Evolutionary conservation across 176 grass and related monocot species (phyloP), one percentile per base, ranked within the genome.

Genomic region (Carex cristatella): DNA sequence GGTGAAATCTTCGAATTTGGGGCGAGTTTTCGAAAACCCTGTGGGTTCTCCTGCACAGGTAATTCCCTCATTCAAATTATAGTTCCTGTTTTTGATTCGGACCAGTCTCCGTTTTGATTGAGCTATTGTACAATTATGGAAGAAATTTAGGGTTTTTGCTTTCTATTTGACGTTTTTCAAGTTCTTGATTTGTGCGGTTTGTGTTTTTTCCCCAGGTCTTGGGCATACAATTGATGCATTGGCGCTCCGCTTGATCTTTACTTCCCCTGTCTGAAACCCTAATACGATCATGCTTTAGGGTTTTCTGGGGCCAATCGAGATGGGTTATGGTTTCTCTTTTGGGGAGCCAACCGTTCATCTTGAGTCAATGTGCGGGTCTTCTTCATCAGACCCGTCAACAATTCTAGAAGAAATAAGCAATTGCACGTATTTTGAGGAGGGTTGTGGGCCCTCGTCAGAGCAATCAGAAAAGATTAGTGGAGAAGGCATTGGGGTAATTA

Each of bases 231-330:
- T 61, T 64, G 61, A 42, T 69, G 18, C 81, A 83, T 83, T 83
- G 79, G 7, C 40, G 32, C 35, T 83, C 13, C 4, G 61, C 28
- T 67, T 65, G 62, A 69, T 69, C 15, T 53, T n/a, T 56, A 53
- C 63, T 31, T 53, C 61, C 42, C 63, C 13, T 42, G 19, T 64
- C 31, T 5, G 63, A 83, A 53, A 68, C 81, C 40, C 61, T 83
- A 82, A 82, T 82, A 54, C 16, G 63, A 65, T 83, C 81, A 83
- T 83, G 81, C 81, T 10, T 56, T 83, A 83, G 61, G 61, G 63
- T 54, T 67, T 66, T 14, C 15, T 67, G 44, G 42, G 42, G 63
- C 42, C 16, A 65, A 56, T 7, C 28, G 44, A 32, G 63, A 83
- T 83, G 61, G 61, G 8, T 28, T 30, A 69, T 53, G 81, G 61